Base-by-base conservation (phyloP, 352 stramenopile genomes). In the Globisporangium canariense region DNA sequence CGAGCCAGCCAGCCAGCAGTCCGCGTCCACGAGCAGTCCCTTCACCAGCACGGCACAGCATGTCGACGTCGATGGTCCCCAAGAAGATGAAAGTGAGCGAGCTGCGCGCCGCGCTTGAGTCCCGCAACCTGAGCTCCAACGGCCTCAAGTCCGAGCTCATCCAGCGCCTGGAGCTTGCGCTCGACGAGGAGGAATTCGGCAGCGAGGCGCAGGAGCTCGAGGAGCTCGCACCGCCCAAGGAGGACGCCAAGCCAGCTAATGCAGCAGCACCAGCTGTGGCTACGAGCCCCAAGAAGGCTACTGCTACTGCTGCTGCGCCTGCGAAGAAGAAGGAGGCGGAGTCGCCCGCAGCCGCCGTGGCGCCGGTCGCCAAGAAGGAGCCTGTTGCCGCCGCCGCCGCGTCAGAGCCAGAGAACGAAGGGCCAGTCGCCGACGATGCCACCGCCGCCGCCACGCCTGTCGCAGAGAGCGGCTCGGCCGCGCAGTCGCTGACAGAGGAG, bases 21-120 rank as follows among this genome's bases (percentile, higher is more conserved):
- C 30, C 25, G 46, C 49, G 46, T 30, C 18, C n/a, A 34, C 43
- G 25, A 57, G 40, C 18, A 22, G n/a, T 47, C 20, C 30, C 41
- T 53, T 9, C 14, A 4, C n/a, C n/a, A 20, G 28, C 8, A 34
- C 41, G 65, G 40, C 34, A 34, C 41, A 65, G 40, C 34, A 83
- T 83, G 65, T 85, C 74, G 57, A 86, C 70, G 60, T 68, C 74
- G n/a, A 89, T 94, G 73, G 86, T 90, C 67, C 88, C 88, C 22
- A 96, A 95, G 80, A 94, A 94, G 77, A 94, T 96, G 86, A 96
- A 95, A 71, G 88, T 96, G 68, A 92, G 82, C 72, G 88, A 96
- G 79, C 76, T 96, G 63, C 85, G 86, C 63, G 70, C 87, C 60
- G 87, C 89, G 69, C 77, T 96, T 36, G 84, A 93, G 73, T 83